These are phyloP conservation scores for Clathrus columnatus DNA, from an alignment of 768 basidiomycete genomes.

Conservation along the genomic window DNA sequence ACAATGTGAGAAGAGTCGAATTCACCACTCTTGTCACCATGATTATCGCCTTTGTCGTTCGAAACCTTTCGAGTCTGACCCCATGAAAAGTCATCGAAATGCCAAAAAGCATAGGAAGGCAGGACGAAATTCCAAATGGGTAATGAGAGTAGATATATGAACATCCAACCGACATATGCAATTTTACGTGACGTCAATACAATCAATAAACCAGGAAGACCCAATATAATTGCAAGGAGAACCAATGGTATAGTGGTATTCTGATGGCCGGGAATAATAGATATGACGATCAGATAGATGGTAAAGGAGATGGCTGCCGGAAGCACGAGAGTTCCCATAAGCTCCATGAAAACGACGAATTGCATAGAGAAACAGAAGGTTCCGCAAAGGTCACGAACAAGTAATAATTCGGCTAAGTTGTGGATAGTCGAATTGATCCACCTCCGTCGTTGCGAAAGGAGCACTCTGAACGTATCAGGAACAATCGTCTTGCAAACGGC, in stretches of 20 bases:
- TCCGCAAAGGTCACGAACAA: conserved; percentile 96
- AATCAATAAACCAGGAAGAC: conserved; percentile 91
- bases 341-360: conserved; percentile 97
- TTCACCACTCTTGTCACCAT: conserved; percentile 93
- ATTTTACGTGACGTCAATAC: conserved; percentile 93
- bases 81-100: conserved; percentile 98
- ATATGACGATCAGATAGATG: conserved; percentile 80
- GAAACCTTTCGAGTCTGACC: conserved; percentile 82
- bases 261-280: conserved; percentile 73
- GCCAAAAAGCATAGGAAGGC: conserved; percentile 96
- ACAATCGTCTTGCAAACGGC: conserved; percentile 99
- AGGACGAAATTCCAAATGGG: conserved; percentile 97
- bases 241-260: conserved; percentile 86
- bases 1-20: conserved; percentile 96
- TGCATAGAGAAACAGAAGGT: conserved; percentile 99
- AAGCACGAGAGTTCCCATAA: conserved; percentile 90
- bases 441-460: conserved; percentile 92
- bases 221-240: conserved; percentile 87
- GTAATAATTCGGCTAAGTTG: conserved; percentile 88
- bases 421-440: conserved; percentile 99
- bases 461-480: conserved; percentile 88
- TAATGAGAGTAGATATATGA: conserved; percentile 84
- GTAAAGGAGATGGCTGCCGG: conserved; percentile 98
- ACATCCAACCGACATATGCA: conserved; percentile 95
- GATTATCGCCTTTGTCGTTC: conserved; percentile 61